Evolutionary conservation across 805 yeast species (phyloP).

Genomic region (Debaryomyces prosopidis): DNA sequence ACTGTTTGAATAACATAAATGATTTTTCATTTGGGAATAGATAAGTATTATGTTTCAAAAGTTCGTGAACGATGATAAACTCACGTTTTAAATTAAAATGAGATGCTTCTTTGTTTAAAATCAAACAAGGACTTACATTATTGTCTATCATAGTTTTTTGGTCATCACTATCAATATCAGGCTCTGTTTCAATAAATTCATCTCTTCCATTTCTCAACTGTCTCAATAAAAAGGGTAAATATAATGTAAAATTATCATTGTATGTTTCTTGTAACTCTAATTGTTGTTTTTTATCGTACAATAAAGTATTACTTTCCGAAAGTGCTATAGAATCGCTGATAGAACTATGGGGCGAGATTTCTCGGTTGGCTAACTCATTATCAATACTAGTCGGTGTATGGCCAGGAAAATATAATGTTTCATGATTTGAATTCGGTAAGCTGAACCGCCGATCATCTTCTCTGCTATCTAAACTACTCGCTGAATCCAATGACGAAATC

Average conservation of each 20-base stretch:
- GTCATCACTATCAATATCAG: conserved; percentile 15
- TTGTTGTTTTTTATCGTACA: conserved; percentile 19
- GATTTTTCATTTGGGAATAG: conserved; percentile 32
- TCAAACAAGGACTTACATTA: conserved; percentile 8
- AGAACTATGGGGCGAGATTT: background rate
- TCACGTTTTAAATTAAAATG: conserved; percentile 28
- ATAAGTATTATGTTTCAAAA: conserved; percentile 26
- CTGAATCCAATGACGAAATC: conserved; percentile 5
- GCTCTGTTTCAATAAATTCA: background rate
- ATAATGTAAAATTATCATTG: conserved; percentile 37
- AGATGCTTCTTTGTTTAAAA: conserved; percentile 22
- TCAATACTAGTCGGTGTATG: background rate
- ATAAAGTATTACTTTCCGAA: conserved; percentile 40
- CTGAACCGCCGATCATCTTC: background rate
- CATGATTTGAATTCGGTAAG: background rate
- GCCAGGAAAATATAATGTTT: background rate
- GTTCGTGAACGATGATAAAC: conserved; percentile 32
- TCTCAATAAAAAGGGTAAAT: conserved; percentile 39
- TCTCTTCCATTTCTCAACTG: conserved; percentile 11
- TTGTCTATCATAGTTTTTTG: conserved; percentile 19
- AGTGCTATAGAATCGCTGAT: conserved; percentile 20
- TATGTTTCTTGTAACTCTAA: conserved; percentile 37
- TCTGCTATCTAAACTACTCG: background rate
- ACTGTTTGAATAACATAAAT: conserved; percentile 27
- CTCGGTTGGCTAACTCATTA: background rate